phyloP scores from a whole-genome alignment of 352 stramenopile species.

The Pseudoperonospora humuli region DNA sequence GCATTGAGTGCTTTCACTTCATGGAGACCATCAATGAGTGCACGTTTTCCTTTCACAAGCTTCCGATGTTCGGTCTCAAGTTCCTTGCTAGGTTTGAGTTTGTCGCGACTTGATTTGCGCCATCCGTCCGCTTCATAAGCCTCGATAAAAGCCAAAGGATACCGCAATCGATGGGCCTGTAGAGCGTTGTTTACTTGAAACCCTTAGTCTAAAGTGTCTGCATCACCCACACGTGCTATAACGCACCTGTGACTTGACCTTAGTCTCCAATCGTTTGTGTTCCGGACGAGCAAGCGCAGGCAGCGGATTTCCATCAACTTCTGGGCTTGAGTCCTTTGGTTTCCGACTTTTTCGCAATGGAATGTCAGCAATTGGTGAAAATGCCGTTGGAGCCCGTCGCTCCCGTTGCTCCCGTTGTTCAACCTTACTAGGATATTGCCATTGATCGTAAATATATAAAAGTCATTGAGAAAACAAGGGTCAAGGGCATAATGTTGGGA shows the following conservation, averaged over 20 bases:
- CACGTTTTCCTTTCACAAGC: constrained; percentile 44
- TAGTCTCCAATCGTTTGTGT: constrained; percentile 26
- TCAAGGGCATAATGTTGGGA: not conserved
- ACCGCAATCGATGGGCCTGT: constrained; percentile 48
- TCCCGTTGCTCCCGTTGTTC: constrained; percentile 23
- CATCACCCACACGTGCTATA: not conserved
- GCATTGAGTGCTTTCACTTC: constrained; percentile 35
- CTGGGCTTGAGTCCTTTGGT: constrained; percentile 11
- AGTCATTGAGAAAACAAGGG: not conserved
- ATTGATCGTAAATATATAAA: no score
- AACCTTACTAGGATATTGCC: constrained; percentile 16
- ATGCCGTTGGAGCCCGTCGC: constrained; percentile 20
- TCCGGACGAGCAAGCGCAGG: constrained; percentile 16
- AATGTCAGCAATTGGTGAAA: constrained; percentile 17
- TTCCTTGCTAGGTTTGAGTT: constrained; percentile 75
- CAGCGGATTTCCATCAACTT: constrained; percentile 1
- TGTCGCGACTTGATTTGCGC: constrained; percentile 63
- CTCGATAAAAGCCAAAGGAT: constrained; percentile 71
- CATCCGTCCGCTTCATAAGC: constrained; percentile 80
- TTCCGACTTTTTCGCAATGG: constrained; percentile 20
- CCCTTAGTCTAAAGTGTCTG: not conserved
- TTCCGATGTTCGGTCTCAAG: constrained; percentile 44
- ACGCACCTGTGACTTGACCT: constrained; percentile 33
- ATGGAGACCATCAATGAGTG: constrained; percentile 34
- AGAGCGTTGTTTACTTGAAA: not conserved